A percentile compares a stretch with the other conserved stretches of the same genome.
These are phyloP conservation scores for Globisporangium mamillatum DNA, from an alignment of 352 stramenopile genomes.

Conservation along the genomic window DNA sequence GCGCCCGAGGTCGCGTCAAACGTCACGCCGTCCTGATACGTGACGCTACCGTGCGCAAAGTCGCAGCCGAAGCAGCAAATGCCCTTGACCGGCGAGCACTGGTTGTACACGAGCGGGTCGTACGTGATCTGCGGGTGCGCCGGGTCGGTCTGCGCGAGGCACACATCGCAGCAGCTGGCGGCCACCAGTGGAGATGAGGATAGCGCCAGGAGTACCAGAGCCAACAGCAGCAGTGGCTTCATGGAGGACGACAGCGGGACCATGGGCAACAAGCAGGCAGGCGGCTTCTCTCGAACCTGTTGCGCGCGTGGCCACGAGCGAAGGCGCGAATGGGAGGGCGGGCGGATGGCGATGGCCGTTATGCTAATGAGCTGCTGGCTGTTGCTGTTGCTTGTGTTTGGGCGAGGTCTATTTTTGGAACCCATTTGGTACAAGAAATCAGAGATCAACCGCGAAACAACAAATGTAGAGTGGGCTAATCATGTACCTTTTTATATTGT, in stretches of 20 bases:
- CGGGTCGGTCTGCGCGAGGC: slow-evolving; percentile 38
- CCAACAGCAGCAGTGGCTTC: neutral
- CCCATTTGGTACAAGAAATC: neutral
- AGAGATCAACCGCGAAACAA: neutral
- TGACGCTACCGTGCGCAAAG: slow-evolving; percentile 33
- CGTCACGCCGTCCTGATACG: slow-evolving; percentile 35
- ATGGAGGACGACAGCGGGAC: neutral
- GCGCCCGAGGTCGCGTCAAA: slow-evolving; percentile 26
- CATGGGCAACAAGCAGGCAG: neutral
- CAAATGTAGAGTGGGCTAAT: neutral
- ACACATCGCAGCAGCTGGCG: slow-evolving; percentile 39
- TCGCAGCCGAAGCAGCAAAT: slow-evolving; percentile 56
- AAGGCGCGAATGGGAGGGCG: neutral
- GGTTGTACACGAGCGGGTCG: slow-evolving; percentile 38
- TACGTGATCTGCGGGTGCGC: slow-evolving; percentile 31
- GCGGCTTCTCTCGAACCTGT: neutral
- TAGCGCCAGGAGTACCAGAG: neutral
- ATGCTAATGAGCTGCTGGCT: neutral
- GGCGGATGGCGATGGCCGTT: neutral
- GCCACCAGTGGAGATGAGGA: slow-evolving; percentile 8
- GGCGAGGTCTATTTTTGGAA: neutral
- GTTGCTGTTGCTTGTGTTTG: neutral
- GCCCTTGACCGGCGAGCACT: slow-evolving; percentile 35
- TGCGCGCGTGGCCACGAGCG: neutral
- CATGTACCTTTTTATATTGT: neutral